phyloP scores from a whole-genome alignment of 768 basidiomycete genomes.

The Tephrocybe sp. region DNA sequence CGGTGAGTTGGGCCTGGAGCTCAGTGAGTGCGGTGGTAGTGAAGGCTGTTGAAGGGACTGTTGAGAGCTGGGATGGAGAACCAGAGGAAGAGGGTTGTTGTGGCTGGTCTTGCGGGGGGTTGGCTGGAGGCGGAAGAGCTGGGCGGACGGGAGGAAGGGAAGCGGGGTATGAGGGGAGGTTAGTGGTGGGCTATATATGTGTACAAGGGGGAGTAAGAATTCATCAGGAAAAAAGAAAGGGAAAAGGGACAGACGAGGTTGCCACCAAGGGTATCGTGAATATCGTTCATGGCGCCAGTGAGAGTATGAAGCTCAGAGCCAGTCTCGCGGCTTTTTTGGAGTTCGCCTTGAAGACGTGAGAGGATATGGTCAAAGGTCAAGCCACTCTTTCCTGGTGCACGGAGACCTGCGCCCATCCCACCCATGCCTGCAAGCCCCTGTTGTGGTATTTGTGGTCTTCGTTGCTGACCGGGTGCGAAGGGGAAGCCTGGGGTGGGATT shows the following conservation, averaged over 20 bases:
- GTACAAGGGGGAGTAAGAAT: neutral
- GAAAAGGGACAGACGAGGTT: conserved; percentile 47
- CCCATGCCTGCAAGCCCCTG: conserved; percentile 71
- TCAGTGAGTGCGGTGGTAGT: conserved; percentile 41
- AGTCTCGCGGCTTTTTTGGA: conserved; percentile 95
- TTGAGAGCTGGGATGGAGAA: conserved; percentile 19
- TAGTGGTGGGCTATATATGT: neutral
- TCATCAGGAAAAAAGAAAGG: neutral
- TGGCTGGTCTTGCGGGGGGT: conserved; percentile 21
- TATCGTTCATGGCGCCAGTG: conserved; percentile 80
- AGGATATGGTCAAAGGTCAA: conserved; percentile 92
- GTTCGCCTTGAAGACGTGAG: conserved; percentile 82
- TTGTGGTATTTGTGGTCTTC: conserved; percentile 55
- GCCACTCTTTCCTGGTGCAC: conserved; percentile 78
- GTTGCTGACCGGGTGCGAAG: conserved; percentile 38
- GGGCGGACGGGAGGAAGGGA: conserved; percentile 62
- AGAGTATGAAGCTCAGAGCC: conserved; percentile 80
- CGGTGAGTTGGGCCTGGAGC: conserved; percentile 78
- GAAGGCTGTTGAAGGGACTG: conserved; percentile 20
- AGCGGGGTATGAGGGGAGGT: conserved; percentile 58
- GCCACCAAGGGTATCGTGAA: conserved; percentile 88
- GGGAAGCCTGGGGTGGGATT: conserved; percentile 16
- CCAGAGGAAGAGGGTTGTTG: conserved; percentile 21
- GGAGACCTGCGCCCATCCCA: conserved; percentile 70
- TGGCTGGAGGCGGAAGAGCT: conserved; percentile 7